Percentiles rank a stretch among this genome's conserved stretches.
Evolutionary conservation across 352 stramenopile species (phyloP).

Genomic region (Peronosclerospora sorghi): DNA sequence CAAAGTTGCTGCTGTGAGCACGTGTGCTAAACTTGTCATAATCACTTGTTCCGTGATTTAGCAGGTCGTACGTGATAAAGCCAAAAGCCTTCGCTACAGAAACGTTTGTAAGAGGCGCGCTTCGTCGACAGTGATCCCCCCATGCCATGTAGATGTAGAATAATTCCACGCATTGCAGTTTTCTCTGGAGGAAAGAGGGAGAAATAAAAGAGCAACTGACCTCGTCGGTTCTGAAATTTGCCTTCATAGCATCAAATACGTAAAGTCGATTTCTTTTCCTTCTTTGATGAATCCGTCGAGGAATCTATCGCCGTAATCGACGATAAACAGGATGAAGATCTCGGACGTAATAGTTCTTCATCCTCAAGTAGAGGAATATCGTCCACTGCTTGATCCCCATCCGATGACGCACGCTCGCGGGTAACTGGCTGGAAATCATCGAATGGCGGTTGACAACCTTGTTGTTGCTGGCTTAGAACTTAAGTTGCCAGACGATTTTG

Average conservation of each 20-base stretch:
- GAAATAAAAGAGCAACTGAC: slow-evolving; percentile 43
- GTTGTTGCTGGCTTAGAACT: slow-evolving; percentile 5
- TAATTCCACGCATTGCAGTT: slow-evolving; percentile 30
- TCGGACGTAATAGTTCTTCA: slow-evolving; percentile 4
- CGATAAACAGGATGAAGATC: slow-evolving; percentile 10
- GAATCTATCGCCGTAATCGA: slow-evolving; percentile 1
- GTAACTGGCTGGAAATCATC: slow-evolving; percentile 2
- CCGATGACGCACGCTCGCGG: slow-evolving; percentile 10
- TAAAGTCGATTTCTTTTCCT: slow-evolving; percentile 4
- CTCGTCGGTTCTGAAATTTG: slow-evolving; percentile 37
- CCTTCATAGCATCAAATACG: slow-evolving; percentile 25
- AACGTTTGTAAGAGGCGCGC: slow-evolving; percentile 30
- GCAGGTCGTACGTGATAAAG: slow-evolving; percentile 45
- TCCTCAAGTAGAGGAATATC: slow-evolving; percentile 1
- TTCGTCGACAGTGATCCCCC: slow-evolving; percentile 47
- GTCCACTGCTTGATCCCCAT: slow-evolving; percentile 1
- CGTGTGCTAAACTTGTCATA: slow-evolving; percentile 23
- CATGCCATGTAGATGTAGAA: slow-evolving; percentile 51
- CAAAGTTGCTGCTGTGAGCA: slow-evolving; percentile 26
- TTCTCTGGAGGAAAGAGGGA: slow-evolving; percentile 34
- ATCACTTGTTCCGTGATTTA: slow-evolving; percentile 33
- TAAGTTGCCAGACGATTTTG: slow-evolving; percentile 11
- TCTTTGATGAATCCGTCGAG: slow-evolving; percentile 1
- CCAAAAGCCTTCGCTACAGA: slow-evolving; percentile 36
- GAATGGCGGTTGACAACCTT: slow-evolving; percentile 2